Evolutionary conservation across 2,329 filamentous ascomycete species (phyloP).

Genomic region (Karstenula rhodostoma): DNA sequence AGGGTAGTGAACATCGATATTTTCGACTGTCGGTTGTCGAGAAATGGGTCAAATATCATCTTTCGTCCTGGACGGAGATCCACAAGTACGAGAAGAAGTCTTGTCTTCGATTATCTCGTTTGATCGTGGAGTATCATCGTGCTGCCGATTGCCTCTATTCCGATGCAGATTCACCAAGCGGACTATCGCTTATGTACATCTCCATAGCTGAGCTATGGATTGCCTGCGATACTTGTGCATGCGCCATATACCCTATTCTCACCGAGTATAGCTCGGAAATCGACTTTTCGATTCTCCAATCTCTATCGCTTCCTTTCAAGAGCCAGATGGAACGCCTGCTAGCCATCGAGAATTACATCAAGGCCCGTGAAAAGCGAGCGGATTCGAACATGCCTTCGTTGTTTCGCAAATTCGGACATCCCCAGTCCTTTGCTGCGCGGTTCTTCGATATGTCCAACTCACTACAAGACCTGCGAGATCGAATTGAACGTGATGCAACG

Average conservation of each 20-base stretch:
- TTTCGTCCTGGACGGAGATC: conserved; percentile 50
- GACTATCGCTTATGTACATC: conserved; percentile 63
- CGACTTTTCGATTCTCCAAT: conserved; percentile 49
- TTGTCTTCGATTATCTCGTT: conserved; percentile 25
- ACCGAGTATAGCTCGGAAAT: conserved; percentile 59
- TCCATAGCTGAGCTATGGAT: conserved; percentile 67
- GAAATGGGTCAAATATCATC: conserved; percentile 54
- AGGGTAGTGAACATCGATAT: conserved; percentile 22
- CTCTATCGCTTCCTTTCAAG: conserved; percentile 55
- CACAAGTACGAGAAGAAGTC: conserved; percentile 28
- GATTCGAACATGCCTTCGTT: conserved; percentile 39
- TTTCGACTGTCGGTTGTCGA: conserved; percentile 55
- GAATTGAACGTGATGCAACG: conserved; percentile 54
- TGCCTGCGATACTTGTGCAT: conserved; percentile 61
- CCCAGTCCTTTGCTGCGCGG: conserved; percentile 55
- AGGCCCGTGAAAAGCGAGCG: conserved; percentile 31
- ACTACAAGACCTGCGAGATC: conserved; percentile 48
- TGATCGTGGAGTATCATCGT: conserved; percentile 23
- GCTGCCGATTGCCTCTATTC: conserved; percentile 43
- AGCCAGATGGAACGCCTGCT: conserved; percentile 57
- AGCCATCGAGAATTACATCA: conserved; percentile 59
- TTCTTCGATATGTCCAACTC: conserved; percentile 57
- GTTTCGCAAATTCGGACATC: conserved; percentile 49
- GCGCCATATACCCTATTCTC: conserved; percentile 52
- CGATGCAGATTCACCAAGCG: conserved; percentile 51